Evolutionary conservation across 768 basidiomycete species (phyloP), one percentile per base, ranked within the genome.

Genomic region (Candolleomyces aberdarensis): DNA sequence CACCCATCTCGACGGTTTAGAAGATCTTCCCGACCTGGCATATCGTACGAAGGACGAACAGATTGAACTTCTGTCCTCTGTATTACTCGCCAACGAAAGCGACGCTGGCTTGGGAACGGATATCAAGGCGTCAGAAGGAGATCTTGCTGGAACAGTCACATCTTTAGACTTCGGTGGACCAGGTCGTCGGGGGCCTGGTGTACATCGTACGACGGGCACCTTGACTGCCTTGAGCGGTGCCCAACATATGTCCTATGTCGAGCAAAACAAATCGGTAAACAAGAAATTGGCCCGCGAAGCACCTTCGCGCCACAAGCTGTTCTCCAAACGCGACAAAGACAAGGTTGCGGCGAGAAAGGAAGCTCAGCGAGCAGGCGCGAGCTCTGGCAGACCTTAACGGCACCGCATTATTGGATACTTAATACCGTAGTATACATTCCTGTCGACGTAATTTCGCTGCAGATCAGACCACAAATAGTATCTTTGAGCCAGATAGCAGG

Each of bases 31-130:
- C 3, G 91, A 94, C 69, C 82, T 98, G 56, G 97, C 98, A 54
- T 99, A 96, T 78, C 86, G 85, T 68, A 93, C 92, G 44, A 84
- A 85, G 68, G 88, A 94, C 67, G 92, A 97, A 69, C 96, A 98
- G 76, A 96, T 98, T 61, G 96, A 98, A 71, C 85, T 99, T 17
- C 82, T 99, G n/a, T 90, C 92, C 61, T 89, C 92, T 6, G 96
- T 98, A 17, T 80, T 98, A 19, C 80, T 94, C 63, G 92, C 94
- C 36, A 94, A 91, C 72, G 96, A 97, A 71, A 88, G 85, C 65
- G 92, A 90, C 67, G 94, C 92, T 15, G 93, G 95, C 67, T 83
- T 94, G 54, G 94, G 92, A 40, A 82, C 86, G 39, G 96, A 96
- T 70, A 83, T 95, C 57, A 84, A 84, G 59, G 88, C 83, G n/a